Percentiles rank a stretch among this genome's conserved stretches.
phyloP scores from a whole-genome alignment of 1,139 yeast species.

The Lodderomyces orthopsilosis region DNA sequence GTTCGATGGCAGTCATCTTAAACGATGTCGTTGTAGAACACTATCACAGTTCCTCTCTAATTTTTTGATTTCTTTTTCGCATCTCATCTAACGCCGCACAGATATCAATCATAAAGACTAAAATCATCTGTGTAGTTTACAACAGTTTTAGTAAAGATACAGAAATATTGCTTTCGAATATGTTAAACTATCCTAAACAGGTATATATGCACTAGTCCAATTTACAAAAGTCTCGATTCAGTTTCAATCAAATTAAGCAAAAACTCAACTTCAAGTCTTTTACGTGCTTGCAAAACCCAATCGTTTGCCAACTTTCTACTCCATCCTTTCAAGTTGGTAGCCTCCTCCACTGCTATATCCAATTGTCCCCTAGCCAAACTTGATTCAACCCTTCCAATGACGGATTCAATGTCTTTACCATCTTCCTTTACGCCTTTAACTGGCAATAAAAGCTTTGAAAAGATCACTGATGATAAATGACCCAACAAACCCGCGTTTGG shows the following conservation, averaged over 20 bases:
- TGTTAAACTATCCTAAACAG: too few relatives aligned
- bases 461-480: constrained; percentile 74
- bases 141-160: not conserved
- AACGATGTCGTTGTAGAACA: too few relatives aligned
- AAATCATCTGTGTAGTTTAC: not conserved
- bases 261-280: constrained; percentile 83
- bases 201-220: constrained; percentile 3
- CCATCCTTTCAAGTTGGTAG: constrained; percentile 89
- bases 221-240: constrained; percentile 46
- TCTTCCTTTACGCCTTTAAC: constrained; percentile 54
- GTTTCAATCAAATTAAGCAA: constrained; percentile 63
- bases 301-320: constrained; percentile 84
- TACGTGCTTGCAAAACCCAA: constrained; percentile 88
- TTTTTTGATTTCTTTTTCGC: constrained; percentile 3
- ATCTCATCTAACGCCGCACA: constrained; percentile 1
- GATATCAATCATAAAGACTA: not conserved
- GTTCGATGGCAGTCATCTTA: constrained; percentile 17
- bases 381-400: constrained; percentile 81
- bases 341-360: constrained; percentile 90
- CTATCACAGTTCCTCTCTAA: not conserved
- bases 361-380: constrained; percentile 75
- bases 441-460: constrained; percentile 72
- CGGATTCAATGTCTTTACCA: constrained; percentile 84
- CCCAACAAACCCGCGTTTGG: constrained; percentile 96
- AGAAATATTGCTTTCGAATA: too few relatives aligned